Base-by-base conservation (phyloP, 2,329 filamentous ascomycete genomes). In the Fusarium clavum region DNA sequence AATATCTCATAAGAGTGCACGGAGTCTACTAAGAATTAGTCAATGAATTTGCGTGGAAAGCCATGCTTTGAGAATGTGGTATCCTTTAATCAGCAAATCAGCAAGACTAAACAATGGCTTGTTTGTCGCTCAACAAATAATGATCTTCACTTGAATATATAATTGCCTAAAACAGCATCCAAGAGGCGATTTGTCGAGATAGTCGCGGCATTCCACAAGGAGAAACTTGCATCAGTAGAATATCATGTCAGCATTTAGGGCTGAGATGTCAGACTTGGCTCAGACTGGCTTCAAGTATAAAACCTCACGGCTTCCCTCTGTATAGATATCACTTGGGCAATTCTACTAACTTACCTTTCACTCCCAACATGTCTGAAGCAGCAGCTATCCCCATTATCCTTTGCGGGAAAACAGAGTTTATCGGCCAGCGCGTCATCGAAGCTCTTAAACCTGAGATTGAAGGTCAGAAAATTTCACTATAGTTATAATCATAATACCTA, bases 381-480 rank as follows among this genome's bases (percentile, higher is more conserved):
- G 12, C 1, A 2, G 30, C 64, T 0, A 69, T 71, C 1, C 64
- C 68, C 4, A 71, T 71, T 4, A 53, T 71, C 8, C 48, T 71
- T 5, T 71, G 68, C 4, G 68, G 64, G 20, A 71, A 71, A 24
- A 56, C 68, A 13, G 68, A 71, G 16, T 57, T 32, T 2, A 56
- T 71, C 2, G 68, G 68, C 0, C 34, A 29, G 8, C 53, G 20
- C 5, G 64, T 71, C 6, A 55, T 69, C 14, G 64, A 57, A 2
- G 30, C 68, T 2, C 10, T 71, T 2, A 71, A 58, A 40, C 68
- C 68, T 0, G 68, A 71, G 24, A 65, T 71, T 3, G 68, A 71
- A 56, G 68, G 68, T 51, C 1, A 43, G 9, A 6, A 16, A 1
- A 16, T 8, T 2, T 11, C 11, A 9, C 16, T 7, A 0, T 3